Conservation (phyloP, 805 yeast genomes). For the Zygoascus flipseniorum region DNA sequence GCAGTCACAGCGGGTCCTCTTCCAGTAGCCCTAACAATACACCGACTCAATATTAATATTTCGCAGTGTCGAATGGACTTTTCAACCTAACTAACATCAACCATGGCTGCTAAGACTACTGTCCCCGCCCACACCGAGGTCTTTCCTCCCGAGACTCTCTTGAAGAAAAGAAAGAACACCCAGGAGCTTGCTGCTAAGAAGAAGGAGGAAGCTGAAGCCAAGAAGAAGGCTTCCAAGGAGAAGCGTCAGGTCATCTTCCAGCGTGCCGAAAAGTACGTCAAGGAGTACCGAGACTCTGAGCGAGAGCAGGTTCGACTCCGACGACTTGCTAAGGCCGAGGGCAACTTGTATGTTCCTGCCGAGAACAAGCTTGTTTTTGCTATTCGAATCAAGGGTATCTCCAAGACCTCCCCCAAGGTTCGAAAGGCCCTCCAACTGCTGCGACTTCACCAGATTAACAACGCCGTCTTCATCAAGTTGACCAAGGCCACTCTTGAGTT, state of each 20-base stretch:
- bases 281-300: slow-evolving; percentile 90
- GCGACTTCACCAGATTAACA: slow-evolving; percentile 71
- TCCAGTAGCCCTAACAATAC: background rate
- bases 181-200: slow-evolving; percentile 49
- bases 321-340: slow-evolving; percentile 91
- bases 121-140: slow-evolving; percentile 22
- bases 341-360: slow-evolving; percentile 90
- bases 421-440: slow-evolving; percentile 80
- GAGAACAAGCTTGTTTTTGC: slow-evolving; percentile 92
- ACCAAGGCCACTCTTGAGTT: slow-evolving; percentile 76
- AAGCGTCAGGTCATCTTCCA: slow-evolving; percentile 56
- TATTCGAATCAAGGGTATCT: slow-evolving; percentile 98
- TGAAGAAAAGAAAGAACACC: slow-evolving; percentile 52
- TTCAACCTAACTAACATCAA: background rate
- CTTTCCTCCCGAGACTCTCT: slow-evolving; percentile 47
- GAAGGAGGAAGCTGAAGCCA: slow-evolving; percentile 39
- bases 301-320: slow-evolving; percentile 73
- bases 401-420: slow-evolving; percentile 98
- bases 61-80: too few relatives aligned
- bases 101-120: slow-evolving; percentile 11
- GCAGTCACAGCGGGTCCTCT: background rate
- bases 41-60: background rate
- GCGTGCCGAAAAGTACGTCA: slow-evolving; percentile 94
- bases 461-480: slow-evolving; percentile 71
- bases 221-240: slow-evolving; percentile 25